Percentiles rank a stretch among this genome's conserved stretches.
Evolutionary conservation across 164 flowering plant genomes (phyloP).

Genomic region (Annona cherimola): DNA sequence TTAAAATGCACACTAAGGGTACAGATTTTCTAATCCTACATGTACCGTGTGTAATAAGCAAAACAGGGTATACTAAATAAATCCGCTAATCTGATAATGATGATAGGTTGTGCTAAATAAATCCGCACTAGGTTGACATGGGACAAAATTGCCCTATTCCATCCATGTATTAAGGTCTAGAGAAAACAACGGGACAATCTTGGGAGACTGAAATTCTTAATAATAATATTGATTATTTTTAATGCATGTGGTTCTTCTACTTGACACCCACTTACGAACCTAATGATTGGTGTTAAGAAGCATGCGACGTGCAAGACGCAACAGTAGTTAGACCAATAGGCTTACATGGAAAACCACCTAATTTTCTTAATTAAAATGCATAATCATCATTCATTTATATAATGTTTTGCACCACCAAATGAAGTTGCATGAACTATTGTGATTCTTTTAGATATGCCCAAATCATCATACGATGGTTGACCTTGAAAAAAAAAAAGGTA

Average conservation of each 20-base stretch:
- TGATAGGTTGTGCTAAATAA: too few species aligned
- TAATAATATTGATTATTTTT: not conserved
- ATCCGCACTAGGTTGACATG: constrained; percentile 3
- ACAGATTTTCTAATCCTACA: not conserved
- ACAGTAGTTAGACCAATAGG: not conserved
- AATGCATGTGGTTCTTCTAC: constrained; percentile 7
- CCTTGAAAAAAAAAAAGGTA: constrained; percentile 1
- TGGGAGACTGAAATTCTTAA: not conserved
- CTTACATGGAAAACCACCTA: not conserved
- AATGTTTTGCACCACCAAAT: not conserved
- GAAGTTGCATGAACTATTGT: constrained; percentile 1
- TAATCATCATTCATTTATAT: not conserved
- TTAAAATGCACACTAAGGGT: not conserved
- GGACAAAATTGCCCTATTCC: not conserved
- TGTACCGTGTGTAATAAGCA: not conserved
- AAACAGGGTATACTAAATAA: too few species aligned
- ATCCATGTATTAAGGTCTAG: not conserved
- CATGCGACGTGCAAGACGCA: constrained; percentile 17
- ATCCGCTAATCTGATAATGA: not conserved
- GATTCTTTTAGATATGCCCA: not conserved
- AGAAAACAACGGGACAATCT: not conserved
- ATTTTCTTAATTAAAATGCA: not conserved
- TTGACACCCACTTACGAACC: constrained; percentile 9
- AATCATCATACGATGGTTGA: constrained; percentile 7
- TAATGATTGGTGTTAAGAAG: constrained; percentile 25